Base-by-base conservation (phyloP, 2,329 filamentous ascomycete species). In the Dactylellina cionopaga region DNA sequence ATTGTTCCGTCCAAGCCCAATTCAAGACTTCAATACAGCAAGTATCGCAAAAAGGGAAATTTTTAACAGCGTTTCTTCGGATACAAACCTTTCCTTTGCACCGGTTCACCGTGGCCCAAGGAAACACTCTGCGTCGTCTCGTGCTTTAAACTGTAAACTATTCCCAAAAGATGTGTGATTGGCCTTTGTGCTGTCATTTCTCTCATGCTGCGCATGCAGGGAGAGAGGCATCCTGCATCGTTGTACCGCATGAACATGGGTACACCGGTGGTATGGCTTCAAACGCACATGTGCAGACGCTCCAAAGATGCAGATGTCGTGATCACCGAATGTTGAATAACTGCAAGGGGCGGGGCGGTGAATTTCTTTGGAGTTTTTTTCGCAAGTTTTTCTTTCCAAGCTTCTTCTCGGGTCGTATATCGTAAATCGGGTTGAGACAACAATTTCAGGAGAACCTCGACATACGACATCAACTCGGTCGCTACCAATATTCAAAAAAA, bases 181-280 rank as follows among this genome's bases (percentile, higher is more conserved):
- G 47, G 46, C 46, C 5, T 55, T 46, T 56, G 55, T 33, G 58
- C 58, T 64, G 58, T 71, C 66, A 60, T 64, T 64, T 64, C 44
- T 46, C 9, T 58, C 44, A 35, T 33, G 43, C 46, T 52, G 56
- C 58, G 66, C 66, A 71, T 63, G 59, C 59, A 71, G 66, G 62
- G 54, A 65, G 27, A 37, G 52, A 71, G 58, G 66, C 56, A 69
- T 62, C 56, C 58, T 71, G 66, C 66, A 64, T 64, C 58, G 65
- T 71, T 56, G 65, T 71, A 71, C 65, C 56, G 56, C 65, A 71
- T 71, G 56, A 63, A 52, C 66, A 71, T 58, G 66, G 65, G 46
- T 7, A 1, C 10, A 15, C 11, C 49, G 35, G 25, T 33, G 51
- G 58, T 52, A 58, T 58, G 33, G 64, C 25, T 24, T 33, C 19